phyloP scores from a whole-genome alignment of 73 alveolate species.

The Tetrahymena malaccensis region DNA sequence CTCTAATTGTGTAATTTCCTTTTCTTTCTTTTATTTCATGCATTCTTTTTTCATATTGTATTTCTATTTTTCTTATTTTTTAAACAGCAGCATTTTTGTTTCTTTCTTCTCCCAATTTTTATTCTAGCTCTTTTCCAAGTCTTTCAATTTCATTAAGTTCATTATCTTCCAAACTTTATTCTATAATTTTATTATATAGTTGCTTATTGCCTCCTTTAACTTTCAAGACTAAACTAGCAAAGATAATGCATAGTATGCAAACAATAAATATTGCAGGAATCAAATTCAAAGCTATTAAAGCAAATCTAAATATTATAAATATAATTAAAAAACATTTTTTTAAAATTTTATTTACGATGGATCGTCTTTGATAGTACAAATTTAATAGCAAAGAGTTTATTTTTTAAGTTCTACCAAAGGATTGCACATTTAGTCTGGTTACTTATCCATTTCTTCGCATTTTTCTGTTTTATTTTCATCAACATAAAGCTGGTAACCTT shows the following conservation, averaged over 20 bases:
- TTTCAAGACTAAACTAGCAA: not conserved
- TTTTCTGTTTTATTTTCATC: not conserved
- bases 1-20: not conserved
- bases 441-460: not conserved
- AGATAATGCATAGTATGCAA: not conserved
- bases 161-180: not conserved
- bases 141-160: not conserved
- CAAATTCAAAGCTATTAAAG: not conserved
- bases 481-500: not conserved
- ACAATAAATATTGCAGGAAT: not conserved
- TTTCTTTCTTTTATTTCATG: not conserved
- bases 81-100: not conserved
- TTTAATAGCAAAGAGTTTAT: not conserved
- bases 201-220: not conserved
- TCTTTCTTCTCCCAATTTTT: not conserved
- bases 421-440: not conserved
- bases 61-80: not conserved
- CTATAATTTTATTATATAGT: not conserved
- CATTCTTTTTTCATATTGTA: not conserved
- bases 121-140: not conserved
- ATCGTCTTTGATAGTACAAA: not conserved
- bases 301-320: not conserved
- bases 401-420: not conserved
- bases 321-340: not conserved
- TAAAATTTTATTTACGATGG: not conserved